phyloP scores from a whole-genome alignment of 2,329 filamentous ascomycete species.

The Sporothrix brasiliensis region DNA sequence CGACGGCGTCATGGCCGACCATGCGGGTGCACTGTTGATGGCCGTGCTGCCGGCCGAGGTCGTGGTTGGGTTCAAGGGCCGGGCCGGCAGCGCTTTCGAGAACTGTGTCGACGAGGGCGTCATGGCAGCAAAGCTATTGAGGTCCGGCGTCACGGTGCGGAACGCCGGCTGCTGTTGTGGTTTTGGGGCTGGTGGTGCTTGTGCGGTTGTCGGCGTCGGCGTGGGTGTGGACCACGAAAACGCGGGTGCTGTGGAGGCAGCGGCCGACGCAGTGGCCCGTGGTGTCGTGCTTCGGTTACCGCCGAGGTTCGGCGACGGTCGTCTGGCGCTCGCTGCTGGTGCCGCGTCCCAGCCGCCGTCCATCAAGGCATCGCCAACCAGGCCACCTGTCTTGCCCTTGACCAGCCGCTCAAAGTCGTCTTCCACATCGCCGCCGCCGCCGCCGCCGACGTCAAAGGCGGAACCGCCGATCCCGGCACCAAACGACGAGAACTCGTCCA shows the following conservation, averaged over 20 bases:
- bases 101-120: constrained; percentile 64
- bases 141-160: constrained; percentile 62
- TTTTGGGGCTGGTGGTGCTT: constrained; percentile 39
- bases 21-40: constrained; percentile 11
- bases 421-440: constrained; percentile 52
- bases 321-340: background rate
- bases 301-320: constrained; percentile 16
- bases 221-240: constrained; percentile 67
- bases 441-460: constrained; percentile 48
- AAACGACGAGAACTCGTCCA: constrained; percentile 71
- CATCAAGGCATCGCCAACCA: constrained; percentile 29
- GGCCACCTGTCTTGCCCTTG: constrained; percentile 64
- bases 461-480: constrained; percentile 47
- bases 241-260: constrained; percentile 49
- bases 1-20: constrained; percentile 50
- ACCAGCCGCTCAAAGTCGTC: constrained; percentile 89
- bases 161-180: constrained; percentile 43
- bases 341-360: constrained; percentile 33
- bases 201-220: constrained; percentile 51
- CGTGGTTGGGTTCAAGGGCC: constrained; percentile 34
- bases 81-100: constrained; percentile 61
- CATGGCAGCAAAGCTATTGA: constrained; percentile 58
- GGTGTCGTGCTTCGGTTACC: constrained; percentile 11
- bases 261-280: constrained; percentile 36
- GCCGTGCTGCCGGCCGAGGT: background rate